Conservation (phyloP, 805 yeast genomes). For the Suhomyces emberorum region DNA sequence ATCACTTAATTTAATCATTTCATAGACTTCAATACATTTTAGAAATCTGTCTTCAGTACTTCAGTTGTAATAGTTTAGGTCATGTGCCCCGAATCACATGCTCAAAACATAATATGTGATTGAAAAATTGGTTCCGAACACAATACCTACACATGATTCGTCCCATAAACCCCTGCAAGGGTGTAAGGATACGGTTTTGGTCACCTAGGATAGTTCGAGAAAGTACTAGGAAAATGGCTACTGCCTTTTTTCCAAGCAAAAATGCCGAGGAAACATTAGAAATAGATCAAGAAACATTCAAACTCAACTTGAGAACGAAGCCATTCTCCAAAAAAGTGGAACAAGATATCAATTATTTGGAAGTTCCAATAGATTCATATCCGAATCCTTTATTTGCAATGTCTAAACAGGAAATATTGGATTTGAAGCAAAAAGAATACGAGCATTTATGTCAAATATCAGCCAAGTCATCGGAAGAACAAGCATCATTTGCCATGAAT, state of each 20-base stretch:
- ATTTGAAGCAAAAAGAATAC: slow-evolving; percentile 21
- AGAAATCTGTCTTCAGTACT: too few relatives aligned
- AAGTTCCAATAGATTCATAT: slow-evolving; percentile 18
- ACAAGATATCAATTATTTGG: slow-evolving; percentile 3
- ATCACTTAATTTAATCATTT: not conserved
- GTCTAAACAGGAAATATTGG: slow-evolving; percentile 23
- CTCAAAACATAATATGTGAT: too few relatives aligned
- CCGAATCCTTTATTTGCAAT: slow-evolving; percentile 36
- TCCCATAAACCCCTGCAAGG: not conserved
- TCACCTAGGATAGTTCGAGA: too few relatives aligned
- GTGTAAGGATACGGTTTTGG: not conserved
- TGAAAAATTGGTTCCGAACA: not conserved
- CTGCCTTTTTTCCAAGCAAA: not conserved
- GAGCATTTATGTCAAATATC: slow-evolving; percentile 26
- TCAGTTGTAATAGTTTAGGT: too few relatives aligned
- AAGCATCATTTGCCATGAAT: slow-evolving; percentile 26
- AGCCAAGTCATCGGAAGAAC: slow-evolving; percentile 20
- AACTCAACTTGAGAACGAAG: slow-evolving; percentile 10
- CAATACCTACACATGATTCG: not conserved
- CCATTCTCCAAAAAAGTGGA: slow-evolving; percentile 12
- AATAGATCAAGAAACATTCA: not conserved
- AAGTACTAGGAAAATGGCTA: not conserved
- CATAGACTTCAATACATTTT: too few relatives aligned
- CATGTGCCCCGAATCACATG: too few relatives aligned
- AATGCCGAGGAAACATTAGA: not conserved